Conservation (phyloP, 768 basidiomycete species). For the Sarcomyxa edulis region DNA sequence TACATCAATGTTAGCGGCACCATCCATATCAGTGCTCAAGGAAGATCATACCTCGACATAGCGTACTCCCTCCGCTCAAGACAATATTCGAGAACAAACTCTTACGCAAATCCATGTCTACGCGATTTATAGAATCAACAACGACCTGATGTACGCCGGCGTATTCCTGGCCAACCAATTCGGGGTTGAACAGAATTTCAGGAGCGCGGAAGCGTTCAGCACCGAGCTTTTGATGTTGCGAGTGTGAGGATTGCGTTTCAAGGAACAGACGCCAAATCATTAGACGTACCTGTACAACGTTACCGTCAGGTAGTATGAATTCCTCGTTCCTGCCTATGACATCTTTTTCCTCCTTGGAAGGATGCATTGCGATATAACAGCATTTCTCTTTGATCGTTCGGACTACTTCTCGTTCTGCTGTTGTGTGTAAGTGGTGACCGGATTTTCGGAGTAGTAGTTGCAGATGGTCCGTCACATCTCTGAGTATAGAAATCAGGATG, state of each 20-base stretch:
- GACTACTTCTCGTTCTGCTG: conserved; percentile 95
- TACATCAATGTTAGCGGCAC: conserved; percentile 14
- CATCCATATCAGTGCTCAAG: neutral
- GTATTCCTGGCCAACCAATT: conserved; percentile 93
- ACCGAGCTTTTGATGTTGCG: conserved; percentile 59
- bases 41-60: conserved; percentile 72
- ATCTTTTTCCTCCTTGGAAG: conserved; percentile 95
- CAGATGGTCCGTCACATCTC: conserved; percentile 95
- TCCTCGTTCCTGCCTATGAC: conserved; percentile 71
- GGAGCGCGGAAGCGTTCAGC: conserved; percentile 95
- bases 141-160: conserved; percentile 97
- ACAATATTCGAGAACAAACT: conserved; percentile 95
- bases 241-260: conserved; percentile 11
- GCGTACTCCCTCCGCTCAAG: conserved; percentile 91
- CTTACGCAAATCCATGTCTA: conserved; percentile 95
- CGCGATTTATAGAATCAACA: conserved; percentile 95
- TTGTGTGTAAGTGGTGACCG: conserved; percentile 93
- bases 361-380: conserved; percentile 92
- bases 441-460: conserved; percentile 91
- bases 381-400: conserved; percentile 98
- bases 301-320: conserved; percentile 93
- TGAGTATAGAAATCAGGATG: conserved; percentile 22
- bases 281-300: conserved; percentile 72
- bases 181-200: conserved; percentile 96
- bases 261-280: conserved; percentile 3